A percentile compares a stretch with the other conserved stretches of the same genome.
These are phyloP conservation scores for Neurospora sp. DNA, from an alignment of 495 filamentous ascomycete genomes.

Conservation along the genomic window DNA sequence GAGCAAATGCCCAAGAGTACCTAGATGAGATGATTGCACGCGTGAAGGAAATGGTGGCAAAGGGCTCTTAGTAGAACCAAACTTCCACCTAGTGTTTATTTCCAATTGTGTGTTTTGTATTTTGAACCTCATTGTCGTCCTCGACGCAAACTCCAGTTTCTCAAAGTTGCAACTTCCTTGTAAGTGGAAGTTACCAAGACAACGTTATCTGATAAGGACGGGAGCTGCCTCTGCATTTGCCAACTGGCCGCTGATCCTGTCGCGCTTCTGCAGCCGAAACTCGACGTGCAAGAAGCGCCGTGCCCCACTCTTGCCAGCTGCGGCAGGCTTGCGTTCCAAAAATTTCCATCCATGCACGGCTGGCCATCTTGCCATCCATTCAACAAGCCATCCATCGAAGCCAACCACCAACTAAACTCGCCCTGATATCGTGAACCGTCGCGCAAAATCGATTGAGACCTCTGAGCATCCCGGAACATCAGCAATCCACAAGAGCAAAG, in stretches of 20 bases:
- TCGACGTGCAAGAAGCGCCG: background rate
- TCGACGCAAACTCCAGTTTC: background rate
- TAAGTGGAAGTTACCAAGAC: background rate
- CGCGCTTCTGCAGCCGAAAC: background rate
- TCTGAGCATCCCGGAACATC: background rate
- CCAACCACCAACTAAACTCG: background rate
- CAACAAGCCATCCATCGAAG: background rate
- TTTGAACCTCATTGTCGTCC: background rate
- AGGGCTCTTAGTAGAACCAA: background rate
- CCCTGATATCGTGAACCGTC: background rate
- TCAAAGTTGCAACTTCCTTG: too few relatives aligned
- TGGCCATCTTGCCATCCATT: background rate
- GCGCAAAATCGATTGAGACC: background rate
- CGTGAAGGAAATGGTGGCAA: background rate
- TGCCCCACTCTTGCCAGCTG: constrained; percentile 7
- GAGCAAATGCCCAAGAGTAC: background rate
- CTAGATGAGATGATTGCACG: background rate
- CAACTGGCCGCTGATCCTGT: background rate
- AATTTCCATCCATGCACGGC: constrained; percentile 7
- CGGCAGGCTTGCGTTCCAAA: constrained; percentile 10
- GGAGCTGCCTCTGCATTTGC: background rate
- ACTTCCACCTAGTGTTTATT: background rate
- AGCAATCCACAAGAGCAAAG: background rate
- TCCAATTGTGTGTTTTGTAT: background rate
- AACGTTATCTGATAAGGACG: background rate